Evolutionary conservation across 164 flowering plant genomes (phyloP).

Genomic region (Kalanchoe fedtschenkoi): DNA sequence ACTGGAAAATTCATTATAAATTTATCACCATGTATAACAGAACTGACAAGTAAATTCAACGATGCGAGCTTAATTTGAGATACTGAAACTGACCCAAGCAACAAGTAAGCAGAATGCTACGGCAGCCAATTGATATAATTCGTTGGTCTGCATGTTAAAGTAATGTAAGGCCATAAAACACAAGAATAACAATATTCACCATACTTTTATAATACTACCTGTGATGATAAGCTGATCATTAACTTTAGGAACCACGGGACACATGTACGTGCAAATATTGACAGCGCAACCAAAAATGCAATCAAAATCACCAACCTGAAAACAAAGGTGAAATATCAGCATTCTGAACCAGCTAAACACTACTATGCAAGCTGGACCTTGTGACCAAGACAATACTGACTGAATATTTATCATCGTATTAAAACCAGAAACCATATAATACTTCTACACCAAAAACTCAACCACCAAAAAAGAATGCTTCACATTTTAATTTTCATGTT

Average conservation of each 20-base stretch:
- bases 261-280: constrained; percentile 66
- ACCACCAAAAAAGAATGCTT: no score
- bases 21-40: neutral
- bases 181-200: neutral
- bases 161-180: constrained; percentile 3
- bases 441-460: no score
- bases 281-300: constrained; percentile 56
- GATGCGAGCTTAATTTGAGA: constrained; percentile 1
- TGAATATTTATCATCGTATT: no score
- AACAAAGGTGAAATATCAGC: neutral
- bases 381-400: neutral
- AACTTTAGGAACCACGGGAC: constrained; percentile 90
- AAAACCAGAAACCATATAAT: no score
- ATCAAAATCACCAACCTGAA: constrained; percentile 70
- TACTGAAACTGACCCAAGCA: constrained; percentile 77
- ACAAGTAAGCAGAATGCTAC: constrained; percentile 96
- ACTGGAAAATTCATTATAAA: constrained; percentile 36
- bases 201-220: constrained; percentile 30
- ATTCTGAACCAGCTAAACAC: neutral
- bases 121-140: constrained; percentile 91
- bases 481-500: no score
- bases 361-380: neutral
- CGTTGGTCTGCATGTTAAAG: constrained; percentile 63
- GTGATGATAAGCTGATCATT: constrained; percentile 87
- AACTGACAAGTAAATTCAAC: neutral